These are phyloP conservation scores for Pleurotus giganteus DNA, from an alignment of 768 basidiomycete species.

Conservation along the genomic window DNA sequence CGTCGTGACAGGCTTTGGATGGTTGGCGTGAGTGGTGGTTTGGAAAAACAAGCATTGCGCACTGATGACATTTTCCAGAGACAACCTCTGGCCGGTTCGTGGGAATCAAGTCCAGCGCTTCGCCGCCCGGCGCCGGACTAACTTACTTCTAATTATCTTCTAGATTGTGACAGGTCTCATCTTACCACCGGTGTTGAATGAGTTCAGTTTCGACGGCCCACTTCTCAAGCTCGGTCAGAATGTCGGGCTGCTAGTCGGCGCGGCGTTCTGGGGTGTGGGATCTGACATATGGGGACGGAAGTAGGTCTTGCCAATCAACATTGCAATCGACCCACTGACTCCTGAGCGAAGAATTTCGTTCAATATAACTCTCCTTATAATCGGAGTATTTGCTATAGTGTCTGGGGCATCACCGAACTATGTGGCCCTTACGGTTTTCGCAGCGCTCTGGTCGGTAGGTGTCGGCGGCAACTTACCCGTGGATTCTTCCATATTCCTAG, in stretches of 20 bases:
- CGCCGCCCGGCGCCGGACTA: too few species aligned
- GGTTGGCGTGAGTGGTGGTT: conserved; percentile 57
- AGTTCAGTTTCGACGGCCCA: conserved; percentile 61
- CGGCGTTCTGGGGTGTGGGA: conserved; percentile 65
- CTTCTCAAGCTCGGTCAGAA: conserved; percentile 71
- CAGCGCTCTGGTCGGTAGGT: conserved; percentile 61
- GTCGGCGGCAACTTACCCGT: conserved; percentile 66
- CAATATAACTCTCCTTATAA: conserved; percentile 68
- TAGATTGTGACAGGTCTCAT: conserved; percentile 68
- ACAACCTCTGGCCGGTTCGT: conserved; percentile 72
- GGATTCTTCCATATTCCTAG: conserved; percentile 74
- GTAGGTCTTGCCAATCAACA: conserved; percentile 28
- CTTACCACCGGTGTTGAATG: conserved; percentile 57
- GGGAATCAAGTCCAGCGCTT: background rate
- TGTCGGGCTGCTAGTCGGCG: conserved; percentile 67
- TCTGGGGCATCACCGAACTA: conserved; percentile 60
- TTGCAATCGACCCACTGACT: background rate
- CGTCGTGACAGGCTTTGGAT: conserved; percentile 69
- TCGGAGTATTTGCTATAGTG: conserved; percentile 62
- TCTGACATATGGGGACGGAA: conserved; percentile 72
- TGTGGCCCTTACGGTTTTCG: conserved; percentile 47
- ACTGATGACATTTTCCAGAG: conserved; percentile 33
- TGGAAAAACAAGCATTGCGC: background rate
- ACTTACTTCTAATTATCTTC: conserved; percentile 1
- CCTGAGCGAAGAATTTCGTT: conserved; percentile 49